Base-by-base conservation (phyloP, 2,329 filamentous ascomycete genomes). In the Xylaria sp. region DNA sequence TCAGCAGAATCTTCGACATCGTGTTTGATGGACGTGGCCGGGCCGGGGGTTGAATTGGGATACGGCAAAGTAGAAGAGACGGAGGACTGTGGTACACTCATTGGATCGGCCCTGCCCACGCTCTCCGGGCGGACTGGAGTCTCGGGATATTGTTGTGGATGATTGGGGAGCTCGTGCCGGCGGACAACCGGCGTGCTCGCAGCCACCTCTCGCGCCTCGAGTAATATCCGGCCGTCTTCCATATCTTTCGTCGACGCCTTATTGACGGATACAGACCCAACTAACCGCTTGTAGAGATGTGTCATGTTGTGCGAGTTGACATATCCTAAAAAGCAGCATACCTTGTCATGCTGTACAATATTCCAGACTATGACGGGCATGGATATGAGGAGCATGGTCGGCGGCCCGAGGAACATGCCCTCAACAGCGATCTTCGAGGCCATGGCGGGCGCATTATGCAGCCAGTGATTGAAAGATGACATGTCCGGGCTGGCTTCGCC, bases 271-370 rank as follows among this genome's bases (percentile, higher is more conserved):
- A 75, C 70, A 1, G 75, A 74, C 6, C 77, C 78, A 54, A 87
- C 75, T 4, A 88, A 72, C 34, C 78, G 78, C 52, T 86, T 78
- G 64, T 88, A 87, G 7, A 87, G 75, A 49, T 84, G 81, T 7
- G 84, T 82, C 80, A 88, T 83, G 69, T 88, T 88, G 63, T 86
- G 83, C 1, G 85, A 87, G 61, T 80, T 86, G 60, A 88, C 82
- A 60, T 85, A 84, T 26, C 85, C 85, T 42, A 88, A 66, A 56
- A 85, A 87, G 61, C 81, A 85, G 69, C 85, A 88, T 19, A 87
- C 84, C 63, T 87, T 86, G 60, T 87, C 84, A 56, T 85, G 81
- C 69, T 86, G 82, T 7, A 88, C 81, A 19, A 86, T 77, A 59
- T 81, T 84, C 83, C 84, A 88, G 13, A 88, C 77, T 4, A 79